A percentile compares a stretch with the other conserved stretches of the same genome.
Conservation (phyloP, 129 eudicot genomes). For the Chrysanthemum seticuspe region DNA sequence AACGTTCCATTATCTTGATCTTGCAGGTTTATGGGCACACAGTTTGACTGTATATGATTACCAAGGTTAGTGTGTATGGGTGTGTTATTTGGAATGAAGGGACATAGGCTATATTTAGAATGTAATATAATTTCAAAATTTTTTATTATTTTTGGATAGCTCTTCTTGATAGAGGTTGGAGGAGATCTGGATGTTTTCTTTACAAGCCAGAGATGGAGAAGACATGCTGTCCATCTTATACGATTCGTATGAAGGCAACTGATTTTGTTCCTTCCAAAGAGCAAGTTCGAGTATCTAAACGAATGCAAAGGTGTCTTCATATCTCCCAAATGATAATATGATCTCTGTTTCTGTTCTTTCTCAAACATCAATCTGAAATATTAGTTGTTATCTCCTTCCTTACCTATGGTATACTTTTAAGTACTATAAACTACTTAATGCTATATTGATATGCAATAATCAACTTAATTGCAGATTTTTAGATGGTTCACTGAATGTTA, state of each 20-base stretch:
- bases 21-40: constrained; percentile 80
- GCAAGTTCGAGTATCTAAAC: constrained; percentile 76
- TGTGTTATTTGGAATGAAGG: not conserved
- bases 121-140: not conserved
- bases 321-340: constrained; percentile 8
- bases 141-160: constrained; percentile 37
- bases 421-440: not conserved
- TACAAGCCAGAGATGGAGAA: constrained; percentile 97
- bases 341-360: constrained; percentile 1
- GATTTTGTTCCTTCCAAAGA: constrained; percentile 90
- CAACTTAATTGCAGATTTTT: constrained; percentile 58
- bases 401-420: not conserved
- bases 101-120: not conserved
- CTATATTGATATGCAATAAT: constrained; percentile 25
- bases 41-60: constrained; percentile 88
- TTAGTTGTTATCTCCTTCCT: constrained; percentile 11
- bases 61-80: constrained; percentile 63
- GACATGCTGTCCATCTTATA: constrained; percentile 96
- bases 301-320: constrained; percentile 37
- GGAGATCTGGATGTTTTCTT: constrained; percentile 92
- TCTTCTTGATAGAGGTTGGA: constrained; percentile 99
- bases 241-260: constrained; percentile 83
- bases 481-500: constrained; percentile 60
- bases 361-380: not conserved
- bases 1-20: constrained; percentile 11